phyloP scores from a whole-genome alignment of 2,329 filamentous ascomycete genomes.

The Trichoderma citrinoviride region DNA sequence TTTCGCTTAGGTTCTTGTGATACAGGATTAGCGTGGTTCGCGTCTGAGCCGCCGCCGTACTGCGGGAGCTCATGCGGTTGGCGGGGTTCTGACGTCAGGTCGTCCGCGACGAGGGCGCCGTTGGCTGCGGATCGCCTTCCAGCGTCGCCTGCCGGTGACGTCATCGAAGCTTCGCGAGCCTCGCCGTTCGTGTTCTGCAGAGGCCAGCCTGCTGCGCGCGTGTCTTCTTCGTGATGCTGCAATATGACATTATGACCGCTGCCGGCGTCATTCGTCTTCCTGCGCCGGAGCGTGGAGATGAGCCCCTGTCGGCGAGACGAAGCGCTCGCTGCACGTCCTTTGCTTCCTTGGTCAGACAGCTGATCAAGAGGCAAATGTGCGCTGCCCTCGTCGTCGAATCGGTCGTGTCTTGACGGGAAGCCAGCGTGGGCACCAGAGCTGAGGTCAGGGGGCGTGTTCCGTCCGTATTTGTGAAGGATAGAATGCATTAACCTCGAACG shows the following conservation, averaged over 20 bases:
- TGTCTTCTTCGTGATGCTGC: conserved; percentile 56
- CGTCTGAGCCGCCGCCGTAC: neutral
- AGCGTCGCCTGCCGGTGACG: conserved; percentile 1
- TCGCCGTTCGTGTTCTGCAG: conserved; percentile 28
- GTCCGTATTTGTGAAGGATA: neutral
- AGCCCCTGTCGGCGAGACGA: conserved; percentile 49
- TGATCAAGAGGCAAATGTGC: conserved; percentile 46
- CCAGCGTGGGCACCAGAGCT: conserved; percentile 30
- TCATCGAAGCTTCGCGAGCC: conserved; percentile 4
- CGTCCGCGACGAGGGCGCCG: neutral
- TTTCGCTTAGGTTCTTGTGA: conserved; percentile 15
- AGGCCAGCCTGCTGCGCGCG: conserved; percentile 40
- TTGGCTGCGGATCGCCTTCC: conserved; percentile 15
- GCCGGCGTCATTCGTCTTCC: conserved; percentile 58
- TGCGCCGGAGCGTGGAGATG: conserved; percentile 63
- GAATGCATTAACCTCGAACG: conserved; percentile 25
- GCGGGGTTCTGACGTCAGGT: conserved; percentile 6
- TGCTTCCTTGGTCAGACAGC: neutral
- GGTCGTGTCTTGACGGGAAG: neutral
- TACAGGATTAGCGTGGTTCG: neutral
- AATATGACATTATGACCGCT: conserved; percentile 61
- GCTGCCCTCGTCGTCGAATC: conserved; percentile 41
- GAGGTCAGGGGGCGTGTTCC: conserved; percentile 38
- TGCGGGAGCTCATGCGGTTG: conserved; percentile 3
- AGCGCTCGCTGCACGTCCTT: neutral